phyloP scores from a whole-genome alignment of 1,284 basidiomycete species.

The Thecaphora frezii region DNA sequence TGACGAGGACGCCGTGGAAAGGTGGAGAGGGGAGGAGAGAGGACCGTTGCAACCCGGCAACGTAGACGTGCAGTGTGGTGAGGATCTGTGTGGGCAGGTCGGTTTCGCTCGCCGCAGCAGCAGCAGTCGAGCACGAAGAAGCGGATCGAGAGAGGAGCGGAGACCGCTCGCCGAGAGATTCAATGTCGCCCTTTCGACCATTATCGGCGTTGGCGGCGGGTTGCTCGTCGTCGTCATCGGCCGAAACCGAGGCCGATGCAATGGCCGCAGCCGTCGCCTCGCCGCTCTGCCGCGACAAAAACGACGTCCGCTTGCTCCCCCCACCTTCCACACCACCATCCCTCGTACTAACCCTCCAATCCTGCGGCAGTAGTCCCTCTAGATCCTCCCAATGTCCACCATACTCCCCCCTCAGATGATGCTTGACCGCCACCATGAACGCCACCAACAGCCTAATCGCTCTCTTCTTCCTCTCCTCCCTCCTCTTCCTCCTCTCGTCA shows the following conservation, averaged over 20 bases:
- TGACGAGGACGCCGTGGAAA: constrained; percentile 25
- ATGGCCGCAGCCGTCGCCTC: no score
- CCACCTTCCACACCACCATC: no score
- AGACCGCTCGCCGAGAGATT: neutral
- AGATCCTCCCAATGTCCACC: constrained; percentile 16
- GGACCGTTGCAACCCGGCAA: constrained; percentile 18
- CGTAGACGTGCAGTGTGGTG: constrained; percentile 22
- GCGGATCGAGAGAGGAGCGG: neutral
- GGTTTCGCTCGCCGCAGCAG: neutral
- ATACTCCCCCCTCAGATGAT: constrained; percentile 68
- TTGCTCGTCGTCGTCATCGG: no score
- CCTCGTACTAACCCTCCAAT: constrained; percentile 8
- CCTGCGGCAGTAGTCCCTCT: constrained; percentile 14
- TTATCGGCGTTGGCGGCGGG: no score
- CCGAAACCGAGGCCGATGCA: no score
- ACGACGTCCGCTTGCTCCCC: no score
- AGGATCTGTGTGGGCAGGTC: constrained; percentile 21
- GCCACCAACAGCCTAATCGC: constrained; percentile 70
- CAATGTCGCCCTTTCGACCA: neutral
- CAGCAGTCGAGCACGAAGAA: neutral
- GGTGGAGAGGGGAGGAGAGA: constrained; percentile 32
- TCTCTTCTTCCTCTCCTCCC: constrained; percentile 73
- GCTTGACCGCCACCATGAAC: constrained; percentile 73
- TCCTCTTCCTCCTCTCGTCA: constrained; percentile 29
- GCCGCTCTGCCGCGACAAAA: no score